Conservation (phyloP, 208 protist genomes). For the Leishmania braziliensis region DNA sequence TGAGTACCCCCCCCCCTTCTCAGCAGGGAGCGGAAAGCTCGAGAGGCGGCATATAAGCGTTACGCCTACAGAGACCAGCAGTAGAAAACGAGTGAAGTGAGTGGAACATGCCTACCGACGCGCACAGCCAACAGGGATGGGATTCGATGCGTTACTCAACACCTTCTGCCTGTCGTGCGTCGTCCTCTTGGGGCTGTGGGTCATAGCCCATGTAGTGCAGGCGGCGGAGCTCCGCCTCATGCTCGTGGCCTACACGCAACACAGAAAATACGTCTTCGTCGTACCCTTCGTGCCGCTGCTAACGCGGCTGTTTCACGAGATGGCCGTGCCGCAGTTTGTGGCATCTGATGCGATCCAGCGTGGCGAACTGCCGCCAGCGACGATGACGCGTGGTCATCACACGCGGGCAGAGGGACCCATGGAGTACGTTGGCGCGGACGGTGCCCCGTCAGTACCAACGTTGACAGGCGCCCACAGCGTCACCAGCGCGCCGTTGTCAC, state of each 20-base stretch:
- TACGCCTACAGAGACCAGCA: neutral
- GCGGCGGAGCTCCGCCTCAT: constrained; percentile 30
- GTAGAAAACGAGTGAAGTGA: neutral
- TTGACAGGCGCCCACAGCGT: neutral
- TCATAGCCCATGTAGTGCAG: constrained; percentile 22
- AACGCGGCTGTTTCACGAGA: constrained; percentile 46
- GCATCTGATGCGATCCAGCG: constrained; percentile 33
- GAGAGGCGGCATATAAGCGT: neutral
- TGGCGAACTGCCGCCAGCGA: constrained; percentile 10
- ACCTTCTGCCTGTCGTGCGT: constrained; percentile 36
- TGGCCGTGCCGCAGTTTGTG: constrained; percentile 45
- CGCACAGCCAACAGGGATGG: constrained; percentile 17
- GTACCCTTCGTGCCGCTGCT: constrained; percentile 54
- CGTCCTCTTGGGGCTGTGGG: constrained; percentile 32
- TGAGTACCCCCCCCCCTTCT: neutral
- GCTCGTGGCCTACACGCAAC: constrained; percentile 22
- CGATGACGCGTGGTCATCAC: neutral
- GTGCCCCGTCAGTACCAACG: neutral
- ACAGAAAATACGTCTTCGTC: constrained; percentile 37
- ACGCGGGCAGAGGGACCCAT: neutral
- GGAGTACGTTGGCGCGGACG: constrained; percentile 2
- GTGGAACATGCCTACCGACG: neutral
- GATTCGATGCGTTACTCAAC: constrained; percentile 45
- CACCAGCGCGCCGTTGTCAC: neutral
- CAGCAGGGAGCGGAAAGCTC: neutral